Percentiles rank a stretch among this genome's conserved stretches.
phyloP scores from a whole-genome alignment of 768 basidiomycete species.

The Pulveroboletus sp. region DNA sequence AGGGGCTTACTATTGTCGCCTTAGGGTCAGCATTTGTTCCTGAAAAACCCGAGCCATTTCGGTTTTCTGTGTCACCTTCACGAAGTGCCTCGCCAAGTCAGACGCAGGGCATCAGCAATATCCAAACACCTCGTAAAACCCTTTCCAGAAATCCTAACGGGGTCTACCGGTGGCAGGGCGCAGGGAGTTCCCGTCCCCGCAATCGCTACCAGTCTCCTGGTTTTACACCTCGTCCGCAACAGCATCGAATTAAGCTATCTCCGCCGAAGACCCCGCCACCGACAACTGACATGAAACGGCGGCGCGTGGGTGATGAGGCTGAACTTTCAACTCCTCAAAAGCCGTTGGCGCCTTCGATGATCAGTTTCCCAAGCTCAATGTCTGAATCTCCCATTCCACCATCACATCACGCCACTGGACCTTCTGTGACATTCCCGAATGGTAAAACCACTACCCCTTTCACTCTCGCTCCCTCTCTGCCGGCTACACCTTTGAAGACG shows the following conservation, averaged over 20 bases:
- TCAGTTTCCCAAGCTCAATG: conserved; percentile 19
- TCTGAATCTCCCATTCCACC: conserved; percentile 33
- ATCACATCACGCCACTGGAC: conserved; percentile 20
- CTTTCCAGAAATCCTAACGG: conserved; percentile 73
- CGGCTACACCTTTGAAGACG: conserved; percentile 22
- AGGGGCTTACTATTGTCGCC: conserved; percentile 7
- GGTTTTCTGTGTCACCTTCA: conserved; percentile 47
- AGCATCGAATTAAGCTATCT: conserved; percentile 41
- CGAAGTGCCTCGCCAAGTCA: conserved; percentile 27
- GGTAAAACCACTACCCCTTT: conserved; percentile 22
- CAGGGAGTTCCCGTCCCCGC: conserved; percentile 61
- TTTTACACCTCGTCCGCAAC: conserved; percentile 53
- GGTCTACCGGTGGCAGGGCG: conserved; percentile 68
- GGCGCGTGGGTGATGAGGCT: conserved; percentile 50
- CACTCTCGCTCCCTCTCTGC: conserved; percentile 19
- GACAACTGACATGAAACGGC: conserved; percentile 53
- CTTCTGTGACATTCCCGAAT: conserved; percentile 27
- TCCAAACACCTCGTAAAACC: conserved; percentile 44
- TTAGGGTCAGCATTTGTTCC: conserved; percentile 23
- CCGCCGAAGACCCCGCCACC: conserved; percentile 33
- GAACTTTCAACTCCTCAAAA: conserved; percentile 34
- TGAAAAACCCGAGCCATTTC: conserved; percentile 52
- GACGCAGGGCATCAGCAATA: conserved; percentile 8
- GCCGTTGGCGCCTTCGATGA: conserved; percentile 22
- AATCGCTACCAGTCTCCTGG: conserved; percentile 74